phyloP scores from a whole-genome alignment of 176 grass and related monocot genomes.

The Pontederia crassipes region DNA sequence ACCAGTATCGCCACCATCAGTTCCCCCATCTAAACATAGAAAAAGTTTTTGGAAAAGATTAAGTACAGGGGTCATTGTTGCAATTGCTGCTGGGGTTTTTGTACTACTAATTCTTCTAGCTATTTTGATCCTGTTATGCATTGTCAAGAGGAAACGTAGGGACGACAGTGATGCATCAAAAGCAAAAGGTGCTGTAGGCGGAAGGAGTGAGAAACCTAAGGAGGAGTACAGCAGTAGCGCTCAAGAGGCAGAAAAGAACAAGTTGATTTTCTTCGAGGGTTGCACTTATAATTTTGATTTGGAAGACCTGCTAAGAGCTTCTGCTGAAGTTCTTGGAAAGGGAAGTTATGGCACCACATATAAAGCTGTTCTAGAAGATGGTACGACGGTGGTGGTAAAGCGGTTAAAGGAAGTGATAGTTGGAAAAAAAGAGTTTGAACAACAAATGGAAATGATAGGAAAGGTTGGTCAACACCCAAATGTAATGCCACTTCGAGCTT shows the following conservation, averaged over 20 bases:
- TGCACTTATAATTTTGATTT: constrained; percentile 93
- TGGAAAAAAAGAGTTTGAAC: constrained; percentile 84
- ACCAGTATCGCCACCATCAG: constrained; percentile 30
- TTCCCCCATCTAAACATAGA: constrained; percentile 22
- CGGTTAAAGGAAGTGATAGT: constrained; percentile 86
- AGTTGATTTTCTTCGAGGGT: constrained; percentile 80
- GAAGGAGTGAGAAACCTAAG: constrained; percentile 63
- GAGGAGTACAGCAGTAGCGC: constrained; percentile 84
- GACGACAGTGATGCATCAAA: constrained; percentile 41
- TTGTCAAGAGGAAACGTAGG: constrained; percentile 48
- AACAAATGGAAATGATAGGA: constrained; percentile 93
- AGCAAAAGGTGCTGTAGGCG: constrained; percentile 52
- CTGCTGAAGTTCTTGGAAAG: constrained; percentile 91
- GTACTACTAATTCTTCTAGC: constrained; percentile 55
- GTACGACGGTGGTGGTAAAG: constrained; percentile 86
- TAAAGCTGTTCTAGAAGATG: constrained; percentile 95
- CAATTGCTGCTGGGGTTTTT: constrained; percentile 43
- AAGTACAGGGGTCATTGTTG: constrained; percentile 48
- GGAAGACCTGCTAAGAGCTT: constrained; percentile 90
- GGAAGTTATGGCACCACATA: constrained; percentile 94
- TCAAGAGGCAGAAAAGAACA: constrained; percentile 90
- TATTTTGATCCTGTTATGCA: constrained; percentile 46
- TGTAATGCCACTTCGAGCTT: constrained; percentile 74
- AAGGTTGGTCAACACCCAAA: constrained; percentile 63
- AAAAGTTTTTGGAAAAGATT: constrained; percentile 67